These are phyloP conservation scores for Diaporthe sp. DNA, from an alignment of 2,329 filamentous ascomycete genomes.

Conservation along the genomic window DNA sequence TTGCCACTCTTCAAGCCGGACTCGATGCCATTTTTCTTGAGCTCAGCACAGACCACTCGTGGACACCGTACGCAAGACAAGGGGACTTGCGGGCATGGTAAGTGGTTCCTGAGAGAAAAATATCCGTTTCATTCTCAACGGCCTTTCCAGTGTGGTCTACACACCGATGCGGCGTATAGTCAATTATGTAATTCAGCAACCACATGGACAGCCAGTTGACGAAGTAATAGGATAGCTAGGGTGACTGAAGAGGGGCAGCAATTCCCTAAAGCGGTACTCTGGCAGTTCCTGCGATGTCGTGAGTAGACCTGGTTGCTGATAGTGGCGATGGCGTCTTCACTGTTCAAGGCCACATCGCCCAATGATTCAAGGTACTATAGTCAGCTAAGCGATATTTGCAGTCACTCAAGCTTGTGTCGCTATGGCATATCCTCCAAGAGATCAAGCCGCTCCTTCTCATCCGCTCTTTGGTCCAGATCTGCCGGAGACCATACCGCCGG, in stretches of 20 bases:
- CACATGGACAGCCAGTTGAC: not conserved
- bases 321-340: no score
- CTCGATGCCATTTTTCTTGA: not conserved
- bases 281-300: constrained; percentile 9
- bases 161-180: not conserved
- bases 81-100: constrained; percentile 29
- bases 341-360: not conserved
- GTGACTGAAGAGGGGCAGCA: not conserved
- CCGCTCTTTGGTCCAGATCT: not conserved
- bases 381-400: not conserved
- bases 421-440: not conserved
- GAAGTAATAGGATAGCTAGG: not conserved
- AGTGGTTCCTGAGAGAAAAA: not conserved
- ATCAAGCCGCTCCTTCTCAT: not conserved
- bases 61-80: constrained; percentile 2
- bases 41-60: not conserved
- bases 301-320: not conserved
- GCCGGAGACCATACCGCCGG: not conserved
- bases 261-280: constrained; percentile 11
- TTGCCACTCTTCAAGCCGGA: no score
- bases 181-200: not conserved
- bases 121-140: not conserved
- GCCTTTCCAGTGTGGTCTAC: not conserved
- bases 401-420: constrained; percentile 1
- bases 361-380: not conserved